phyloP scores from a whole-genome alignment of 345 rosid species.

The Hirschfeldia incana region DNA sequence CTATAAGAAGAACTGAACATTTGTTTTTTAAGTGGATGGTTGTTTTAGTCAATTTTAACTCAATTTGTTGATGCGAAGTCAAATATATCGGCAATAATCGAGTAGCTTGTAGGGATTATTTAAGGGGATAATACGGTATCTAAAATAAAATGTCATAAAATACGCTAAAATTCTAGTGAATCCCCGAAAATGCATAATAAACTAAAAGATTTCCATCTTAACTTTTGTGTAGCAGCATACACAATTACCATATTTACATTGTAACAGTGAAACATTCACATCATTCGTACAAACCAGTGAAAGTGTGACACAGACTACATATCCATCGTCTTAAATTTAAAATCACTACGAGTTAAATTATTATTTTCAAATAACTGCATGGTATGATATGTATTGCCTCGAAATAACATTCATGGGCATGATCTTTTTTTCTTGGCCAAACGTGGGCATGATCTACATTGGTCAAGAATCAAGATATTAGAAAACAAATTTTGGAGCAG shows the following conservation, averaged over 20 bases:
- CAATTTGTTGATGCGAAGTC: conserved; percentile 22
- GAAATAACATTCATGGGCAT: not conserved
- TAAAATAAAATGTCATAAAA: not conserved
- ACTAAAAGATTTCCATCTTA: not conserved
- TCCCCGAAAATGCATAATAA: not conserved
- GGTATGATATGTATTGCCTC: not conserved
- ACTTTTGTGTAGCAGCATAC: not conserved
- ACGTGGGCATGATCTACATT: not conserved
- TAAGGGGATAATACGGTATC: not conserved
- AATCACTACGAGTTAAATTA: not conserved
- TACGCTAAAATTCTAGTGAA: not conserved
- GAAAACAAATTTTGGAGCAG: not conserved
- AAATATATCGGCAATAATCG: conserved; percentile 30
- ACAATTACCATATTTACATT: not conserved
- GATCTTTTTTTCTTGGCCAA: too few species aligned
- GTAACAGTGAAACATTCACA: not conserved
- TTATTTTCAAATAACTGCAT: not conserved
- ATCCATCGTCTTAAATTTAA: not conserved
- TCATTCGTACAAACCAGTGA: not conserved
- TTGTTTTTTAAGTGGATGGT: conserved; percentile 5
- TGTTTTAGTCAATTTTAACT: not conserved
- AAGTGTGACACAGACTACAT: not conserved
- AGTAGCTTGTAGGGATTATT: conserved; percentile 10
- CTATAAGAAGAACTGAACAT: not conserved
- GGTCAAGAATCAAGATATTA: not conserved